A percentile compares a stretch with the other conserved stretches of the same genome.
These are phyloP conservation scores for peach (Prunus persica) DNA, from an alignment of 306 rosid species.

Conservation along the genomic window DNA sequence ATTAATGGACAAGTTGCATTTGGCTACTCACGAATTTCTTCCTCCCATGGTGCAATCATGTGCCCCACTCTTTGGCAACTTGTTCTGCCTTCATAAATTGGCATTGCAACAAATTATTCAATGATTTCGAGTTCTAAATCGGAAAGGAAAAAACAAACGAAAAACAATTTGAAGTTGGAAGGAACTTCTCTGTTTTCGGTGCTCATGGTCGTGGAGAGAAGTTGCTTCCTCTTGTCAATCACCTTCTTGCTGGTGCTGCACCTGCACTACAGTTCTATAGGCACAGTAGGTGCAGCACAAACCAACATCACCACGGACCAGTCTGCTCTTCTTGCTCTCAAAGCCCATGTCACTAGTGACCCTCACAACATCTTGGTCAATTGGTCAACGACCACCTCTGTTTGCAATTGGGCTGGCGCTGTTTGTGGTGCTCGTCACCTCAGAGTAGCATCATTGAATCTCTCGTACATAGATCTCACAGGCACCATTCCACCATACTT, in stretches of 20 bases:
- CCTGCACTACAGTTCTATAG: too few relatives aligned
- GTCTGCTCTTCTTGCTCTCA: slow-evolving; percentile 22
- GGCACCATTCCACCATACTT: slow-evolving; percentile 10
- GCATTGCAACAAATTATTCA: too few relatives aligned
- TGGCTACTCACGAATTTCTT: too few relatives aligned
- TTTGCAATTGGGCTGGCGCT: slow-evolving; percentile 24
- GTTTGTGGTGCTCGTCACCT: not conserved
- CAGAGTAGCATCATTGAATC: slow-evolving; percentile 6
- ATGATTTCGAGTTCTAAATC: too few relatives aligned
- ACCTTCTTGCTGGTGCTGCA: not conserved
- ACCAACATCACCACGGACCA: slow-evolving; percentile 10
- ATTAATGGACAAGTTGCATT: too few relatives aligned
- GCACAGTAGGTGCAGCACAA: not conserved
- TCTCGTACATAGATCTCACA: slow-evolving; percentile 10
- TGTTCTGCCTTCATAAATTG: too few relatives aligned
- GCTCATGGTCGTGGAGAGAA: too few relatives aligned
- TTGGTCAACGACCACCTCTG: slow-evolving; percentile 9
- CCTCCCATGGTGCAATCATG: too few relatives aligned
- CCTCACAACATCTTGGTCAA: slow-evolving; percentile 12
- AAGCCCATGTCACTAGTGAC: slow-evolving; percentile 10
- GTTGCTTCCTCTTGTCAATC: not conserved
- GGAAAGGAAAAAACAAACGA: too few relatives aligned
- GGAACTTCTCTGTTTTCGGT: too few relatives aligned
- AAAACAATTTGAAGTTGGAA: too few relatives aligned
- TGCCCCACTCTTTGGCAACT: too few relatives aligned